These are phyloP conservation scores for Coniosporium tulheliwenetii DNA, from an alignment of 2,329 filamentous ascomycete species.

Conservation along the genomic window DNA sequence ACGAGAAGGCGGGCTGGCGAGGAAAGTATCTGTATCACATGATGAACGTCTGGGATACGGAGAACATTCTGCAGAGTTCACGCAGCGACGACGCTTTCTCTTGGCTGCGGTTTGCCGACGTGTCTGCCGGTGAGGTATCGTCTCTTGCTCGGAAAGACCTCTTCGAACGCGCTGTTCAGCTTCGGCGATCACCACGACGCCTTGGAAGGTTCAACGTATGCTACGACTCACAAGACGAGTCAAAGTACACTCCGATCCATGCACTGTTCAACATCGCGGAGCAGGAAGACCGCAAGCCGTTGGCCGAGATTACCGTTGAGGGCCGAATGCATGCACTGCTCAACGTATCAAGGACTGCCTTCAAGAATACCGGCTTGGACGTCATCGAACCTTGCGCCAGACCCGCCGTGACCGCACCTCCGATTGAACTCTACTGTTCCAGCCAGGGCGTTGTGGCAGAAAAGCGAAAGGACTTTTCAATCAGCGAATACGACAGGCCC, in stretches of 20 bases:
- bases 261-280: conserved; percentile 69
- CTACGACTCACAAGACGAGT: conserved; percentile 50
- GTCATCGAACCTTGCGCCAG: conserved; percentile 69
- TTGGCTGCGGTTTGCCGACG: conserved; percentile 76
- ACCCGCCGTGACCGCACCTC: conserved; percentile 69
- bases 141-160: conserved; percentile 52
- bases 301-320: conserved; percentile 55
- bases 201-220: conserved; percentile 50
- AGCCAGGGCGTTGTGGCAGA: conserved; percentile 50
- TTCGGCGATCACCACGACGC: conserved; percentile 35
- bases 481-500: conserved; percentile 50
- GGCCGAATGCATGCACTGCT: conserved; percentile 61
- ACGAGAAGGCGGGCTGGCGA: conserved; percentile 62
- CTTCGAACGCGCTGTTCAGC: conserved; percentile 56
- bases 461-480: conserved; percentile 69
- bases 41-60: conserved; percentile 81
- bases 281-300: conserved; percentile 47
- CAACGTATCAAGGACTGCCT: conserved; percentile 56
- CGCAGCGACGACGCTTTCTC: conserved; percentile 57
- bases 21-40: conserved; percentile 62
- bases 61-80: conserved; percentile 54
- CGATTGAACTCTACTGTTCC: conserved; percentile 64
- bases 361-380: conserved; percentile 54
- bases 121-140: conserved; percentile 57
- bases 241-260: conserved; percentile 55